Base-by-base conservation (phyloP, 352 stramenopile species). In the Pythium dissimile region DNA sequence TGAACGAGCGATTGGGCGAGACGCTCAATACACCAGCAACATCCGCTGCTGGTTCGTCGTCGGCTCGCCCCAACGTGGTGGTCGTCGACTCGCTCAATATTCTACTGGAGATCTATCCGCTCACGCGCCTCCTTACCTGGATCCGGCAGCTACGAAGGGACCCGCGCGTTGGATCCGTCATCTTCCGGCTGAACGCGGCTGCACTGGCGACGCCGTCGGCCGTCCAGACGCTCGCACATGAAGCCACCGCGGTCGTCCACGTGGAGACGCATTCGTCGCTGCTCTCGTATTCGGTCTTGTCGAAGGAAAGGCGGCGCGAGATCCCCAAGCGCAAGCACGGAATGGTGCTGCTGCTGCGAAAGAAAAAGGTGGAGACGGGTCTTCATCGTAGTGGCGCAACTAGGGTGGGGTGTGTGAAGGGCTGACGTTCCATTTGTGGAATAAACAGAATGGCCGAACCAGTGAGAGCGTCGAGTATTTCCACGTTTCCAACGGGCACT, bases 381-480 rank as follows among this genome's bases (percentile, higher is more conserved):
- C 16, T n/a, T 35, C 15, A 16, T 31, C 4, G 27, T 3, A n/a
- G n/a, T n/a, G n/a, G n/a, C n/a, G n/a, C n/a, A n/a, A n/a, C n/a
- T n/a, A n/a, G n/a, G n/a, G n/a, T n/a, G n/a, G n/a, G n/a, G n/a
- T n/a, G n/a, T n/a, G n/a, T n/a, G n/a, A n/a, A n/a, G n/a, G n/a
- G n/a, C n/a, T n/a, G n/a, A n/a, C n/a, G n/a, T 38, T 38, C 23
- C n/a, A 54, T 32, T 58, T 5, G 28, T 52, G 20, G n/a, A n/a
- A n/a, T n/a, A n/a, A n/a, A n/a, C 28, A 91, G 81, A 88, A 89
- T 43, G 77, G 78, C 1, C 69, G 70, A 46, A 80, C 72, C 16
- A 89, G 67, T 21, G 78, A 91, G 47, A 83, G 66, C 20, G 49
- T 88, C n/a, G 77, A 89, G 44, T 88, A 71, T 57, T 89, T 91